phyloP scores from a whole-genome alignment of 2,329 filamentous ascomycete genomes.

The Fusarium miscanthi region DNA sequence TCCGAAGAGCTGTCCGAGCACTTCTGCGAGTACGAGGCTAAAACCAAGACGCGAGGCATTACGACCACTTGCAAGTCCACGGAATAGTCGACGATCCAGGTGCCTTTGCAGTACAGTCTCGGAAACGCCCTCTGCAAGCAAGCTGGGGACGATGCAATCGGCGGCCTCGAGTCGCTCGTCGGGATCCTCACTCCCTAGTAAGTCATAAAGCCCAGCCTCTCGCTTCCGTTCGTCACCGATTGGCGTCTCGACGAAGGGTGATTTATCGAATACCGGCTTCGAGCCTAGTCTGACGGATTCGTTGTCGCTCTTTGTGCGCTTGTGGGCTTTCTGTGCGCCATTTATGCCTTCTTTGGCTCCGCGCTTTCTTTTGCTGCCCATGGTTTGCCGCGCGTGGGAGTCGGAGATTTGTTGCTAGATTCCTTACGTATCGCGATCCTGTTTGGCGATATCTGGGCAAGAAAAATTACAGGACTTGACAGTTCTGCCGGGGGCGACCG shows the following conservation, averaged over 20 bases:
- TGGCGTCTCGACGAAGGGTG: conserved; percentile 63
- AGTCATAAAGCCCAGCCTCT: conserved; percentile 70
- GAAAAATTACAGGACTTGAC: conserved; percentile 12
- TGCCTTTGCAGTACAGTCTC: conserved; percentile 68
- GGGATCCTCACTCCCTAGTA: conserved; percentile 69
- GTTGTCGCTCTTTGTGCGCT: conserved; percentile 48
- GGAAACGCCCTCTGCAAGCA: conserved; percentile 62
- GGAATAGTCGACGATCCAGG: conserved; percentile 77
- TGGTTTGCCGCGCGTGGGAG: conserved; percentile 8
- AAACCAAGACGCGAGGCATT: conserved; percentile 92
- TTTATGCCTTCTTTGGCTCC: conserved; percentile 48
- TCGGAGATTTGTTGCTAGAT: too few species aligned
- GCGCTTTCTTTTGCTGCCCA: conserved; percentile 53
- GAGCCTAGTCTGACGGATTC: conserved; percentile 32
- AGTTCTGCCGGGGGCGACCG: conserved; percentile 41
- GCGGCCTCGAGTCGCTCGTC: conserved; percentile 68
- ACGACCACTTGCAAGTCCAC: conserved; percentile 87
- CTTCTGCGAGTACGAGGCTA: conserved; percentile 86
- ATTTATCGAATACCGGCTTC: conserved; percentile 45
- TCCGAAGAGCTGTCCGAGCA: conserved; percentile 77
- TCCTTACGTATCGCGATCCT: neutral
- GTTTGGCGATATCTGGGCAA: conserved; percentile 23
- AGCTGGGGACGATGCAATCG: conserved; percentile 66
- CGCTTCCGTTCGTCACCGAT: conserved; percentile 65
- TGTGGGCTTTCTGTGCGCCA: conserved; percentile 36